Percentiles rank a stretch among this genome's conserved stretches.
These are phyloP conservation scores for Artemisia tridentata DNA, from an alignment of 129 eudicot species.

Conservation along the genomic window DNA sequence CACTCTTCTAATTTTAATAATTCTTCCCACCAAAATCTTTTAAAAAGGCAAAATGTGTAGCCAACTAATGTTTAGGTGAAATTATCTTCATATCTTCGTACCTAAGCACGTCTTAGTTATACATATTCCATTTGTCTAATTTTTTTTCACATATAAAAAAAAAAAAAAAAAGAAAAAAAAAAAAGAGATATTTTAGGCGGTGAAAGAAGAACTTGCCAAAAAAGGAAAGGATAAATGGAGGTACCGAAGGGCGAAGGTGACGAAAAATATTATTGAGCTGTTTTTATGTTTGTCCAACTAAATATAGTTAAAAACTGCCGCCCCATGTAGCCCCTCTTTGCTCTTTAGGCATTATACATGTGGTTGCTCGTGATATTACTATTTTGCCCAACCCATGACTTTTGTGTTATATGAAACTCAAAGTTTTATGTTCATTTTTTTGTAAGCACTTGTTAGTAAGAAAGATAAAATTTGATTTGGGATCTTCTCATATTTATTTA, in stretches of 20 bases:
- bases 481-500: no score
- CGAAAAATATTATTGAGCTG: constrained; percentile 52
- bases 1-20: no score
- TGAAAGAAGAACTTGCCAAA: constrained; percentile 1
- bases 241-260: constrained; percentile 37
- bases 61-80: no score
- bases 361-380: not conserved
- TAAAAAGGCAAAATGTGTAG: no score
- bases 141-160: no score
- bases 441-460: no score
- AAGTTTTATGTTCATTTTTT: no score
- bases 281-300: constrained; percentile 65
- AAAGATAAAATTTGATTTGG: not conserved
- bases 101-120: no score
- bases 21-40: no score
- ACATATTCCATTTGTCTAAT: no score
- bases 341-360: constrained; percentile 17
- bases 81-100: no score
- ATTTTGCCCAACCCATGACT: constrained; percentile 2
- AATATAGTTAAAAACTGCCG: constrained; percentile 77
- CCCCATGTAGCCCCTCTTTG: not conserved
- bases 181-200: not conserved
- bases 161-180: no score
- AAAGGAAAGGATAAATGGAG: constrained; percentile 15
- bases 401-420: not conserved